Base-by-base conservation (phyloP, 768 basidiomycete species). In the Leccinum disarticulatum region DNA sequence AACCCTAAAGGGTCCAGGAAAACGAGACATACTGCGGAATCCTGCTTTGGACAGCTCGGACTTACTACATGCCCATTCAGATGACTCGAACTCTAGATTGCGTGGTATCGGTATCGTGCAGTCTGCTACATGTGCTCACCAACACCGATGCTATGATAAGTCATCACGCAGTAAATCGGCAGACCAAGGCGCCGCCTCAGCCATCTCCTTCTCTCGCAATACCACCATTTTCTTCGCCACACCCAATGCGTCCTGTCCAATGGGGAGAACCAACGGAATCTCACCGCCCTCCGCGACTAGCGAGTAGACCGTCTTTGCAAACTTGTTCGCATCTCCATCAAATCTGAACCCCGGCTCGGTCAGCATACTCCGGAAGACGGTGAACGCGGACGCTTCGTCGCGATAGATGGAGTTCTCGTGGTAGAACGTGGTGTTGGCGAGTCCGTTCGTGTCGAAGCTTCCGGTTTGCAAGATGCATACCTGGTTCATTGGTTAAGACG, bases 391-490 rank as follows among this genome's bases (percentile, higher is more conserved):
- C 13, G 57, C 15, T 13, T 25, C 10, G n/a, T 61, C 54, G 4
- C 25, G 14, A 50, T 68, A 68, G 13, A 28, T 43, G 3, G 57
- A 51, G 30, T 57, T 58, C 53, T 61, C 46, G 5, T 27, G 3
- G 27, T 61, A 46, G 7, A 61, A 1, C 6, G 11, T 30, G 9
- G 46, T 28, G 22, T 52, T 41, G 27, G 17, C 0, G 2, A 52
- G 0, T 13, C n/a, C 56, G 22, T 49, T 28, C 4, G 48, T 49
- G 27, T 36, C 5, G 22, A 68, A 69, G 46, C 48, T 48, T 30
- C 68, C 66, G 3, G 61, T 19, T 56, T 68, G 56, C 25, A 69
- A 38, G 35, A 65, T 65, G 49, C 64, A 64, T 41, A 70, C 59
- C 64, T 70, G n/a, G 9, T 30, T 14, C 52, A 10, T n/a, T 30